These are phyloP conservation scores for Fusarium sp. DNA, from an alignment of 2,329 filamentous ascomycete genomes.

Conservation along the genomic window DNA sequence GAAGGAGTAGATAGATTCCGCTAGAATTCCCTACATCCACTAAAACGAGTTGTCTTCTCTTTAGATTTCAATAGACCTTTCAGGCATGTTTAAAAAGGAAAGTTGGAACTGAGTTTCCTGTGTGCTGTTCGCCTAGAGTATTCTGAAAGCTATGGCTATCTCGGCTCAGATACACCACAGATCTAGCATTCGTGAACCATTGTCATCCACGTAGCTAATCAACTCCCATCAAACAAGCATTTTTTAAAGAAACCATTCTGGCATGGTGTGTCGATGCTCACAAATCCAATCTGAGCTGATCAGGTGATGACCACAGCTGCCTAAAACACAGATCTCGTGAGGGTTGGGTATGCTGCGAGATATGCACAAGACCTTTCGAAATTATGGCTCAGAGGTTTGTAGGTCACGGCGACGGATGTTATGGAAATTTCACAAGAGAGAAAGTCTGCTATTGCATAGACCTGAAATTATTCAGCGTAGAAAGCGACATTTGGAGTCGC, in stretches of 20 bases:
- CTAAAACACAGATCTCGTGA: slow-evolving; percentile 8
- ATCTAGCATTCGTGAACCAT: slow-evolving; percentile 1
- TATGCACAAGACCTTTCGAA: background rate
- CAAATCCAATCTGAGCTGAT: slow-evolving; percentile 3
- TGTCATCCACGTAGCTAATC: background rate
- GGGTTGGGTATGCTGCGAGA: background rate
- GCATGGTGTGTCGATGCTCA: slow-evolving; percentile 21
- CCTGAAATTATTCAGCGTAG: slow-evolving; percentile 14
- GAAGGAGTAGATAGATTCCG: slow-evolving; percentile 52
- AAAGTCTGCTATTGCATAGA: slow-evolving; percentile 3
- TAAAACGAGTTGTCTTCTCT: background rate
- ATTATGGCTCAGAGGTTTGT: background rate
- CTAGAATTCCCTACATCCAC: background rate
- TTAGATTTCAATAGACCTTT: background rate
- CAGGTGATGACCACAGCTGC: slow-evolving; percentile 26
- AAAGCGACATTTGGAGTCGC: slow-evolving; percentile 3
- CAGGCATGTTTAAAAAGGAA: background rate
- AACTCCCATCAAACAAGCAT: background rate
- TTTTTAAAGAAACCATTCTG: slow-evolving; percentile 13
- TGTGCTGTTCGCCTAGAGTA: background rate
- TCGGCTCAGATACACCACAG: background rate
- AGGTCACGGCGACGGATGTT: background rate
- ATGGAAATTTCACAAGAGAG: background rate
- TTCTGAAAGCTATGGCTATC: background rate
- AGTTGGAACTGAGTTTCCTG: background rate